Evolutionary conservation across 164 flowering plant species (phyloP).

Genomic region (Echeveria elegans): DNA sequence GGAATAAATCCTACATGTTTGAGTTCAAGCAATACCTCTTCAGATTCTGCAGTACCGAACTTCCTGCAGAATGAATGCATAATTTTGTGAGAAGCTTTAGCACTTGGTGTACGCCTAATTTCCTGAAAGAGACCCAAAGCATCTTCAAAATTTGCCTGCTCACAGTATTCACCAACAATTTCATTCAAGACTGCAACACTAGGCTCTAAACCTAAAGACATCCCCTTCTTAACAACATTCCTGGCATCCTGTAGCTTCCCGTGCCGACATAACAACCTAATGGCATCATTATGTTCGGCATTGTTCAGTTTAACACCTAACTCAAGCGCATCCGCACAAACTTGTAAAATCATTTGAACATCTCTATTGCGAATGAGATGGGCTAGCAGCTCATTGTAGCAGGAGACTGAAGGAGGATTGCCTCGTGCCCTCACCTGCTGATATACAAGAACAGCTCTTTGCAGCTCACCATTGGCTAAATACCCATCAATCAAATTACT

Average conservation of each 20-base stretch:
- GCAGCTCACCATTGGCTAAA: conserved; percentile 29
- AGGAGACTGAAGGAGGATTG: conserved; percentile 33
- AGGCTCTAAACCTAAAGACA: conserved; percentile 34
- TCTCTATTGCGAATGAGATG: conserved; percentile 32
- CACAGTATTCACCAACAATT: conserved; percentile 56
- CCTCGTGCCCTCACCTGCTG: conserved; percentile 33
- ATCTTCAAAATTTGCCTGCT: conserved; percentile 67
- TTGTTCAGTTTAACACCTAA: conserved; percentile 19
- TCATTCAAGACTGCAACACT: conserved; percentile 29
- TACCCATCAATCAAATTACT: conserved; percentile 42
- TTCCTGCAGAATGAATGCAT: conserved; percentile 35
- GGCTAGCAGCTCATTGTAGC: conserved; percentile 33
- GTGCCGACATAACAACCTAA: conserved; percentile 38
- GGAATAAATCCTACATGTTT: conserved; percentile 50
- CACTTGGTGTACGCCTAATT: conserved; percentile 33
- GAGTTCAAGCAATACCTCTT: conserved; percentile 36
- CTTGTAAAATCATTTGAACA: conserved; percentile 29
- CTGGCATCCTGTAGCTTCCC: conserved; percentile 64
- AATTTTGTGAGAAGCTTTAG: conserved; percentile 46
- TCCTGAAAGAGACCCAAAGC: conserved; percentile 50
- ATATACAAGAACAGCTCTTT: conserved; percentile 35
- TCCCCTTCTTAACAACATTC: conserved; percentile 39
- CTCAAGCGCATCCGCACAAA: conserved; percentile 46
- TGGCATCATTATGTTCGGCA: conserved; percentile 29
- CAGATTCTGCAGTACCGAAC: conserved; percentile 46